Evolutionary conservation across 352 stramenopile genomes (phyloP).

Genomic region (Saprolegnia parasitica): DNA sequence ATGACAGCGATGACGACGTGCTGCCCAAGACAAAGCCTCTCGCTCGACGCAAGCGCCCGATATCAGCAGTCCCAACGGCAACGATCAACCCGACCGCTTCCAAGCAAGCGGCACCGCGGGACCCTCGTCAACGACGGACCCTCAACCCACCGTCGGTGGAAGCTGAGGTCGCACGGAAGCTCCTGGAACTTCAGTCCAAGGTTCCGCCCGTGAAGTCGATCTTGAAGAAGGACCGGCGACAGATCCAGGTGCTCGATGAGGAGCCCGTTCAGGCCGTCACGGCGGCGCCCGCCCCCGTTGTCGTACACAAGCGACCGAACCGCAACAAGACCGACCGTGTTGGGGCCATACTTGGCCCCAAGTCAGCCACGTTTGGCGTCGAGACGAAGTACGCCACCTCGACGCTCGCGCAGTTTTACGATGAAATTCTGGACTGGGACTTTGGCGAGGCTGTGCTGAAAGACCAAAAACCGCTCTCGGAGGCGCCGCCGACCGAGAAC

Average conservation of each 20-base stretch:
- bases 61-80: slow-evolving; percentile 12
- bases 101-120: background rate
- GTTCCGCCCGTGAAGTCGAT: slow-evolving; percentile 20
- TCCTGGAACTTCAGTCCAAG: slow-evolving; percentile 17
- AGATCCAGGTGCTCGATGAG: slow-evolving; percentile 1
- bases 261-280: background rate
- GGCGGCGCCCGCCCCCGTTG: background rate
- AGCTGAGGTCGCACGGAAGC: slow-evolving; percentile 10
- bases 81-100: background rate
- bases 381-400: slow-evolving; percentile 11
- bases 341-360: background rate
- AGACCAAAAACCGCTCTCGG: slow-evolving; percentile 39
- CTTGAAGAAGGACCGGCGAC: slow-evolving; percentile 8
- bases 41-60: slow-evolving; percentile 12
- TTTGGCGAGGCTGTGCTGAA: slow-evolving; percentile 56
- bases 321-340: slow-evolving; percentile 11
- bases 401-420: slow-evolving; percentile 72
- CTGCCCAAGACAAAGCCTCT: background rate
- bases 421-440: slow-evolving; percentile 79
- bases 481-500: slow-evolving; percentile 32
- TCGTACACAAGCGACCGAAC: slow-evolving; percentile 25
- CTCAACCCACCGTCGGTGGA: slow-evolving; percentile 17
- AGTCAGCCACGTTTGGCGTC: background rate
- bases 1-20: slow-evolving; percentile 17
- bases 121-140: slow-evolving; percentile 24